Percentiles rank a stretch among this genome's conserved stretches.
Conservation (phyloP, 1,284 basidiomycete genomes). For the Tranzscheliella williamsii region DNA sequence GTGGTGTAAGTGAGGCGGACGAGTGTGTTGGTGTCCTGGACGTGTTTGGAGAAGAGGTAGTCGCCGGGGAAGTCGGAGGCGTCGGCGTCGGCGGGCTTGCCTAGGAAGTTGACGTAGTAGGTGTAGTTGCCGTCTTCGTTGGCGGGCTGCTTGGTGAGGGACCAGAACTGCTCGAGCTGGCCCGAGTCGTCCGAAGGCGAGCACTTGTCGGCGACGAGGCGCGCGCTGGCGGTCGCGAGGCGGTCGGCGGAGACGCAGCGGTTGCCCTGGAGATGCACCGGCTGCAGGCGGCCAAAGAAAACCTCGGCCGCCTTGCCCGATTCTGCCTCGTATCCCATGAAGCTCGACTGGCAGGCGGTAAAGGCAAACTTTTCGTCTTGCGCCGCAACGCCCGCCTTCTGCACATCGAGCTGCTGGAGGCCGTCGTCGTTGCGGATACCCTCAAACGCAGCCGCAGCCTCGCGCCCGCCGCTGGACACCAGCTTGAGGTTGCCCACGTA, state of each 20-base stretch:
- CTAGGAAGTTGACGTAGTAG: conserved; percentile 41
- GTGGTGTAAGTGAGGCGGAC: conserved; percentile 13
- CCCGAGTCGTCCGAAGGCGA: conserved; percentile 30
- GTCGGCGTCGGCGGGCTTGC: conserved; percentile 13
- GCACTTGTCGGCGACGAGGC: conserved; percentile 32
- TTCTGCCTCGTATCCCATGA: conserved; percentile 30
- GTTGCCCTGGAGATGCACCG: conserved; percentile 23
- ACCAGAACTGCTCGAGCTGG: conserved; percentile 41
- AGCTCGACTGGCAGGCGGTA: conserved; percentile 22
- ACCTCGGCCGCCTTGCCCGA: conserved; percentile 33
- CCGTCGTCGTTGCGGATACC: conserved; percentile 30
- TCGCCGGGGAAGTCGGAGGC: conserved; percentile 18
- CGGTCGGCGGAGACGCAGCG: conserved; percentile 32
- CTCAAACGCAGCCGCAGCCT: conserved; percentile 28
- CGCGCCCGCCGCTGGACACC: conserved; percentile 12
- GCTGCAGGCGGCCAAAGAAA: conserved; percentile 34
- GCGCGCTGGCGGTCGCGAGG: conserved; percentile 6
- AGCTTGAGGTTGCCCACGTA: conserved; percentile 28
- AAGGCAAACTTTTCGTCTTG: conserved; percentile 32
- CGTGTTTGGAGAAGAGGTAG: conserved; percentile 15
- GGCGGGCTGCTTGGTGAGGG: conserved; percentile 32
- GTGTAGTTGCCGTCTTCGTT: conserved; percentile 5
- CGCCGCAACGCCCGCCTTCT: conserved; percentile 17
- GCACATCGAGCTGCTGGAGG: conserved; percentile 32
- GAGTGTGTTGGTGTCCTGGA: conserved; percentile 18